A percentile compares a stretch with the other conserved stretches of the same genome.
Conservation (phyloP, 192 early-diverging fungal species). For the Coemansia sp. region DNA sequence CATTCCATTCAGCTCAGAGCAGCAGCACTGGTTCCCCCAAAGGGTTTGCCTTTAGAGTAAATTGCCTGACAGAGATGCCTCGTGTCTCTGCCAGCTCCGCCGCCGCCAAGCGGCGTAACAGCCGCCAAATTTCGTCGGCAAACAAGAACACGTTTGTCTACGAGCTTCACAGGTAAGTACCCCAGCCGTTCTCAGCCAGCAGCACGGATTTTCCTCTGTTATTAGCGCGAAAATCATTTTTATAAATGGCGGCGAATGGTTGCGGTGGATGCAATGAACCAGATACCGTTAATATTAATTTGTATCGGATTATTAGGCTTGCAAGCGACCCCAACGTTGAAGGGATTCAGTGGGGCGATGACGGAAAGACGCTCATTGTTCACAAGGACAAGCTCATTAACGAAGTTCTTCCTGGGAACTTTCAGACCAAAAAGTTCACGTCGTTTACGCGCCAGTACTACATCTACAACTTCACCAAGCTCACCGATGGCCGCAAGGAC, state of each 20-base stretch:
- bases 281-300: no score
- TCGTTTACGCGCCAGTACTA: slow-evolving; percentile 49
- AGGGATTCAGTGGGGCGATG: slow-evolving; percentile 21
- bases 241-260: no score
- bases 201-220: not conserved
- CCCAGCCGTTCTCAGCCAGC: not conserved
- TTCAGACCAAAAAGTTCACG: slow-evolving; percentile 16
- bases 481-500: slow-evolving; percentile 40
- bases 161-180: slow-evolving; percentile 22
- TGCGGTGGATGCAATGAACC: no score
- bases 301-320: no score
- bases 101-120: not conserved
- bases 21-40: no score
- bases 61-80: no score
- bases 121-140: slow-evolving; percentile 5
- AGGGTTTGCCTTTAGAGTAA: no score
- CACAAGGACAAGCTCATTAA: not conserved
- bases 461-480: slow-evolving; percentile 38
- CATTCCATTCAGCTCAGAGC: not conserved
- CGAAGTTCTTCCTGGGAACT: slow-evolving; percentile 15
- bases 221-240: no score
- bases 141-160: slow-evolving; percentile 28
- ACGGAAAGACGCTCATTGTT: slow-evolving; percentile 21
- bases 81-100: no score
- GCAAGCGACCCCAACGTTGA: not conserved